Base-by-base conservation (phyloP, 768 basidiomycete genomes). In the Pleurotus citrinopileatus region DNA sequence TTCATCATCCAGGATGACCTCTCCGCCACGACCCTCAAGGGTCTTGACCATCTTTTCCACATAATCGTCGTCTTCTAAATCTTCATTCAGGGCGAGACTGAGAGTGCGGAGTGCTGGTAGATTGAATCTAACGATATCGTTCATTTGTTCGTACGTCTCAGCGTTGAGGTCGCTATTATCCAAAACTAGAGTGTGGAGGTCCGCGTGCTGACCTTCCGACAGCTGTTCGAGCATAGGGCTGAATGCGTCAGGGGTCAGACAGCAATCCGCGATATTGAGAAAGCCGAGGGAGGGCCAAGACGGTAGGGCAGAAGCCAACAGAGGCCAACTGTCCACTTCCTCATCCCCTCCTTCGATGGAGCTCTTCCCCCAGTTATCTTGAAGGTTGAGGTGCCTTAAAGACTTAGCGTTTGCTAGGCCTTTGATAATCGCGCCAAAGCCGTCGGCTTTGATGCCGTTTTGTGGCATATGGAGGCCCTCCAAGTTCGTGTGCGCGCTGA, bases 381-480 rank as follows among this genome's bases (percentile, higher is more conserved):
- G 94, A 44, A 99, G 72, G 76, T 99, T 94, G 63, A 99, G 80
- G 59, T 84, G 72, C 63, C 84, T 75, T 48, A 99, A 73, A 37
- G 76, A 71, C 2, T 76, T 71, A 66, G 87, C 89, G 53, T 84
- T 76, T 10, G 83, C 68, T 27, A 99, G 69, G 3, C 94, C 96
- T 20, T 69, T 65, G 4, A 91, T 90, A 20, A 99, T 81, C 9
- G 83, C 81, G 7, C 79, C 79, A 63, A 96, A 89, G 3, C 97
- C 97, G 55, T 87, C 87, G 86, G 91, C 91, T 59, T 94, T 80
- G 61, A 99, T 98, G 3, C 96, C 97, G 64, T 99, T 98, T 76
- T 98, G 95, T n/a, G 91, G 90, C 86, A 98, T 87, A 55, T 90
- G 81, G 26, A 98, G 87, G 59, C 97, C 92, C 50, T 75, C 75